Evolutionary conservation across 2,329 filamentous ascomycete genomes (phyloP).

Genomic region (Epicoccum sorghinum): DNA sequence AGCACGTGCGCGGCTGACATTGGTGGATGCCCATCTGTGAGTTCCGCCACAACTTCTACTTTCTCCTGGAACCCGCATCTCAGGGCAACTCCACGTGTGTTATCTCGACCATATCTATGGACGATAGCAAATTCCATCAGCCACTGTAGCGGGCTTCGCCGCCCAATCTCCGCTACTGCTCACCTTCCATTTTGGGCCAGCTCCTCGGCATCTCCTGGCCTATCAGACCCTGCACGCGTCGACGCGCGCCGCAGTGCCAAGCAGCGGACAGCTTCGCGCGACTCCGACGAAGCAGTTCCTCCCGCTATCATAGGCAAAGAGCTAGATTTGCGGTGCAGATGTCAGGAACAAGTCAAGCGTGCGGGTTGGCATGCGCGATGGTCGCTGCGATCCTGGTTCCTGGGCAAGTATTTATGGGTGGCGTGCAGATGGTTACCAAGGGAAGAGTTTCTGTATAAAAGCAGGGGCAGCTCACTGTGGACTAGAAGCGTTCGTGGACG

Average conservation of each 20-base stretch:
- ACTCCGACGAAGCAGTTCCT: conserved; percentile 8
- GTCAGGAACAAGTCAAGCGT: conserved; percentile 19
- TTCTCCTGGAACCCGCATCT: conserved; percentile 1
- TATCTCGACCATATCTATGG: conserved; percentile 16
- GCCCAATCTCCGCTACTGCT: conserved; percentile 11
- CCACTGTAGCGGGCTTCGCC: conserved; percentile 12
- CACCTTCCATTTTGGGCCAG: conserved; percentile 14
- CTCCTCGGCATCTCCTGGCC: conserved; percentile 15
- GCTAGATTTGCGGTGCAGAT: conserved; percentile 12
- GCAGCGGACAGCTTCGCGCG: conserved; percentile 13
- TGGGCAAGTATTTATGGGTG: conserved; percentile 5
- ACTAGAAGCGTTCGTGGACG: conserved; percentile 6
- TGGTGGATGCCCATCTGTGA: not conserved
- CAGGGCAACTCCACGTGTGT: conserved; percentile 8
- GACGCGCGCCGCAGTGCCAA: conserved; percentile 10
- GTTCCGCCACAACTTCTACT: conserved; percentile 3
- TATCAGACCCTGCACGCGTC: conserved; percentile 15
- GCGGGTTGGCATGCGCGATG: conserved; percentile 4
- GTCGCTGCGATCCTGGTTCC: conserved; percentile 4
- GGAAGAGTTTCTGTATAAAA: conserved; percentile 7
- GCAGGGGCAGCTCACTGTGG: conserved; percentile 6
- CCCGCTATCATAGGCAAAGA: conserved; percentile 17
- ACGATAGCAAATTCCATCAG: conserved; percentile 10
- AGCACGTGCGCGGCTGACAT: conserved; percentile 6
- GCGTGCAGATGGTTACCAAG: not conserved